phyloP scores from a whole-genome alignment of 169 alveolate species.

The Plasmodium malariae region DNA sequence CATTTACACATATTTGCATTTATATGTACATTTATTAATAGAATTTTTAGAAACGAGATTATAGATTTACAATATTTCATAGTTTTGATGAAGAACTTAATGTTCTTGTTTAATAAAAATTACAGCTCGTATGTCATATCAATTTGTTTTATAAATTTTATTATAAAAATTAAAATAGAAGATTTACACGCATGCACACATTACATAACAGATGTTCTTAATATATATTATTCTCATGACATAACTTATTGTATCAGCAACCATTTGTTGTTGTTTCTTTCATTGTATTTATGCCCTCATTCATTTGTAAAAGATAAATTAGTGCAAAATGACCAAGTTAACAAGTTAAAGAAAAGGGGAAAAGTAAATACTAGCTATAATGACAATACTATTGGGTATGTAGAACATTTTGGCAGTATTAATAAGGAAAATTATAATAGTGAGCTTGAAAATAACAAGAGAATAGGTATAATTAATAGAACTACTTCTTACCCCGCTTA shows the following conservation, averaged over 20 bases:
- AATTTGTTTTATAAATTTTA: conserved; percentile 34
- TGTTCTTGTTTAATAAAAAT: conserved; percentile 51
- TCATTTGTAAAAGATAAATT: background rate
- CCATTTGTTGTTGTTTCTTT: conserved; percentile 24
- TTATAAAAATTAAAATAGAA: conserved; percentile 60
- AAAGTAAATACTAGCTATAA: too few species aligned
- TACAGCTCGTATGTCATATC: conserved; percentile 50
- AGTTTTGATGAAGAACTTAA: conserved; percentile 37
- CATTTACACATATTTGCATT: conserved; percentile 59
- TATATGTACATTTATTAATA: conserved; percentile 41
- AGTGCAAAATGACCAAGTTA: too few species aligned
- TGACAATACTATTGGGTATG: background rate
- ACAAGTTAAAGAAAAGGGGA: too few species aligned
- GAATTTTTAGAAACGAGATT: conserved; percentile 40
- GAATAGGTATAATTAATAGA: background rate
- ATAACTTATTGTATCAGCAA: conserved; percentile 31
- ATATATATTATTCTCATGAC: conserved; percentile 24
- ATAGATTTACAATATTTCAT: conserved; percentile 23
- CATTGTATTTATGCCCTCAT: conserved; percentile 62
- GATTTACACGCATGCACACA: conserved; percentile 32
- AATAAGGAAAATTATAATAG: too few species aligned
- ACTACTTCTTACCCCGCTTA: conserved; percentile 22
- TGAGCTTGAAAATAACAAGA: too few species aligned
- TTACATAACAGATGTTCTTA: conserved; percentile 26
- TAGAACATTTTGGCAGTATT: too few species aligned